Conservation (phyloP, 2,329 filamentous ascomycete genomes). For the Ceratocystis lukuohia region DNA sequence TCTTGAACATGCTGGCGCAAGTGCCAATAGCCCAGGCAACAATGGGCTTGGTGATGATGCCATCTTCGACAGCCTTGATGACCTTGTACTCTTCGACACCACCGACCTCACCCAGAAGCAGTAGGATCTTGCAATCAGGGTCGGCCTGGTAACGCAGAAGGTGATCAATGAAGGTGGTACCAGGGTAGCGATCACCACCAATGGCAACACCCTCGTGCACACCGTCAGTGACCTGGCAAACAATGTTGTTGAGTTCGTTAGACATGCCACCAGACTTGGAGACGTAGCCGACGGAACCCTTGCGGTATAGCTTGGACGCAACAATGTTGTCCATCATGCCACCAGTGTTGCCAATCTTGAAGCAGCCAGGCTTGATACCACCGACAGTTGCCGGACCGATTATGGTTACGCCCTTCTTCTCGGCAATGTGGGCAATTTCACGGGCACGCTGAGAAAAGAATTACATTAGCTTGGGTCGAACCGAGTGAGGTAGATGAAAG, state of each 20-base stretch:
- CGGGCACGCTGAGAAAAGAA: slow-evolving; percentile 58
- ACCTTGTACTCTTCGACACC: slow-evolving; percentile 99
- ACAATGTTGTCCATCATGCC: slow-evolving; percentile 99
- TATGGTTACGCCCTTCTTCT: slow-evolving; percentile 98
- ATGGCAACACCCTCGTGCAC: slow-evolving; percentile 99
- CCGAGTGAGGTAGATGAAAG: background rate
- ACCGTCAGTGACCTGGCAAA: slow-evolving; percentile 89
- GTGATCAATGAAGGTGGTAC: slow-evolving; percentile 99
- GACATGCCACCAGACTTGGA: slow-evolving; percentile 99
- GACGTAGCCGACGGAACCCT: slow-evolving; percentile 96
- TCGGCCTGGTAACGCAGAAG: slow-evolving; percentile 92
- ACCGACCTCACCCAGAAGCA: slow-evolving; percentile 94
- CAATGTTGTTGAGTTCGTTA: slow-evolving; percentile 99
- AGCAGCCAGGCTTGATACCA: slow-evolving; percentile 97
- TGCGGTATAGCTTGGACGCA: slow-evolving; percentile 98
- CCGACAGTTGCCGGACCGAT: slow-evolving; percentile 96
- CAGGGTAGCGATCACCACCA: slow-evolving; percentile 96
- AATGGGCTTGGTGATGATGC: slow-evolving; percentile 93
- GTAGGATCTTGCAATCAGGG: slow-evolving; percentile 91
- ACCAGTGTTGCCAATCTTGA: slow-evolving; percentile 99
- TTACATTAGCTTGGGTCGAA: background rate
- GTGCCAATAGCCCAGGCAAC: slow-evolving; percentile 99
- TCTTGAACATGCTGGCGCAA: slow-evolving; percentile 99
- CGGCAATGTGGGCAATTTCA: slow-evolving; percentile 90
- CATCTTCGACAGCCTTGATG: slow-evolving; percentile 92